These are phyloP conservation scores for Polyporus tsugae DNA, from an alignment of 1,284 basidiomycete genomes.

Conservation along the genomic window DNA sequence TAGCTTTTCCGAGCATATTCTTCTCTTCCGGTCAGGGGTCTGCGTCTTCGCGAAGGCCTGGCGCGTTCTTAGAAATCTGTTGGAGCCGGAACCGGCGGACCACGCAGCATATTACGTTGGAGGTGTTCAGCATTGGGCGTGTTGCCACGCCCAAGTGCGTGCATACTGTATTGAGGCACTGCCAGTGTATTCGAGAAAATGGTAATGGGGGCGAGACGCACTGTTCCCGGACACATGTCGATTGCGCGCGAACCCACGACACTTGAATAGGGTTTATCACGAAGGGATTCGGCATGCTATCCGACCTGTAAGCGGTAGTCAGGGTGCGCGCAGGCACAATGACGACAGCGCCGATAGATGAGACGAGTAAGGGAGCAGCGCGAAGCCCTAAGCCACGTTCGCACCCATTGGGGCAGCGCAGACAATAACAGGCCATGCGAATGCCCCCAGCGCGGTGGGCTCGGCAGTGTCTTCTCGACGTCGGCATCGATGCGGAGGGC, in stretches of 20 bases:
- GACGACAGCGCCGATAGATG: neutral
- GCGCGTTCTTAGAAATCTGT: slow-evolving; percentile 3
- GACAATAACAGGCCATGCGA: neutral
- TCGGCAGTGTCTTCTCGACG: neutral
- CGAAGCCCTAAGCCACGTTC: neutral
- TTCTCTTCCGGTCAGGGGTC: neutral
- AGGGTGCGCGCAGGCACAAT: neutral
- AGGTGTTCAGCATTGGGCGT: neutral
- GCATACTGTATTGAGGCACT: no score
- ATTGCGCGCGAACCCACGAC: neutral
- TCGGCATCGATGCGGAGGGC: neutral
- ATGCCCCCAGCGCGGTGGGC: neutral
- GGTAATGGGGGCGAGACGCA: neutral
- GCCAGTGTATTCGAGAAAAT: neutral
- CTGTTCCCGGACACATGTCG: neutral
- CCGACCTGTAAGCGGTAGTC: neutral
- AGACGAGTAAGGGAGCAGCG: neutral
- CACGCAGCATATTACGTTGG: neutral
- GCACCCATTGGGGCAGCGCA: neutral
- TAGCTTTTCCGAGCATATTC: neutral
- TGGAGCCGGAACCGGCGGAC: neutral
- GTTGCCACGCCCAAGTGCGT: slow-evolving; percentile 4
- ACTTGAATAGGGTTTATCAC: neutral
- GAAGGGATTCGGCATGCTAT: neutral
- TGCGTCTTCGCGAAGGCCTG: slow-evolving; percentile 7